Percentiles rank a stretch among this genome's conserved stretches.
phyloP scores from a whole-genome alignment of 1,139 yeast genomes.

The Ogataea hybrid region DNA sequence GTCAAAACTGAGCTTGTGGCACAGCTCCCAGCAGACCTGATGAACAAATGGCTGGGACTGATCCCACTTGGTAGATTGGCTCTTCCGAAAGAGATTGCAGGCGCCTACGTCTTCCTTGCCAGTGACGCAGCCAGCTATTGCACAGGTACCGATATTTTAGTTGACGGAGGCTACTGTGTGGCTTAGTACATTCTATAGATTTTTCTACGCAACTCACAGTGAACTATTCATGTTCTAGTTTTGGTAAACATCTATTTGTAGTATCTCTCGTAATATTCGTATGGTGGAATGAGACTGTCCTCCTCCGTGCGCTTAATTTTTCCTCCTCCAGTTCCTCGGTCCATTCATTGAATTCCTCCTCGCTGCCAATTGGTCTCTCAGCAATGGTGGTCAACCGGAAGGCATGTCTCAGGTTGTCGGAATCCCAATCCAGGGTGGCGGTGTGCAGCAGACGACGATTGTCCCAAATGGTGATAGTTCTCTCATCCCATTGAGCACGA shows the following conservation, averaged over 20 bases:
- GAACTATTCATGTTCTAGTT: background rate
- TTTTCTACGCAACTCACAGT: background rate
- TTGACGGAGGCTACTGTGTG: slow-evolving; percentile 80
- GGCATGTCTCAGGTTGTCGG: slow-evolving; percentile 59
- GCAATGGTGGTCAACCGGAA: slow-evolving; percentile 68
- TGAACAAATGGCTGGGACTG: slow-evolving; percentile 54
- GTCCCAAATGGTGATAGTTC: slow-evolving; percentile 71
- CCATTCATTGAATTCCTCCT: slow-evolving; percentile 33
- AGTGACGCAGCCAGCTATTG: slow-evolving; percentile 83
- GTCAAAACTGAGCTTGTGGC: slow-evolving; percentile 45
- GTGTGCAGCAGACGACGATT: slow-evolving; percentile 64
- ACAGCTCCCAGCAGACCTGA: slow-evolving; percentile 36
- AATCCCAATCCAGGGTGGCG: slow-evolving; percentile 61
- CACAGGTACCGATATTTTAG: slow-evolving; percentile 77
- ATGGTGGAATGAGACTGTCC: slow-evolving; percentile 13
- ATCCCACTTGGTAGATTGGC: slow-evolving; percentile 86
- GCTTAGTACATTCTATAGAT: slow-evolving; percentile 1
- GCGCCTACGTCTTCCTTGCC: slow-evolving; percentile 85
- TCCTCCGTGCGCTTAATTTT: slow-evolving; percentile 32
- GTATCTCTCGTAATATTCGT: slow-evolving; percentile 17
- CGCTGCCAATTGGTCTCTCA: slow-evolving; percentile 36
- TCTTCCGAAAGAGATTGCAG: slow-evolving; percentile 72
- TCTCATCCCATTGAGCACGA: slow-evolving; percentile 55
- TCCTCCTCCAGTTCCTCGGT: slow-evolving; percentile 35
- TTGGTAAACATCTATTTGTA: background rate